Percentiles rank a stretch among this genome's conserved stretches.
These are phyloP conservation scores for Verticillium tricorpus DNA, from an alignment of 2,329 filamentous ascomycete species.

Conservation along the genomic window DNA sequence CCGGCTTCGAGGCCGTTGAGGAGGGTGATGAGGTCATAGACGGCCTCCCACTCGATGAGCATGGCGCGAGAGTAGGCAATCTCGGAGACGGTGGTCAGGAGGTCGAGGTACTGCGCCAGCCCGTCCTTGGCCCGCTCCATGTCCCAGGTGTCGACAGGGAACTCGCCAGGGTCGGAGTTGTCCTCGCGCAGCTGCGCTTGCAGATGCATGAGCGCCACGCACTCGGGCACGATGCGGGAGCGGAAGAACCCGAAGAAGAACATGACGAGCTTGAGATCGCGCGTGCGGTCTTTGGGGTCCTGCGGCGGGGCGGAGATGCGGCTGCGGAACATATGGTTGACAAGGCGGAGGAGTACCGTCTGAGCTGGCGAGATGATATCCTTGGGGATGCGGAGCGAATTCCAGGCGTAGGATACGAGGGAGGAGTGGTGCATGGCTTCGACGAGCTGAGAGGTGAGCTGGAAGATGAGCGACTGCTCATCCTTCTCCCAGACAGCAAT, in stretches of 20 bases:
- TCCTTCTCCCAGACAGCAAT: slow-evolving; percentile 96
- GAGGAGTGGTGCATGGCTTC: slow-evolving; percentile 87
- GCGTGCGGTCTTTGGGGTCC: slow-evolving; percentile 48
- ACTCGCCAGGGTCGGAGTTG: slow-evolving; percentile 74
- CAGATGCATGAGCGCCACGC: slow-evolving; percentile 87
- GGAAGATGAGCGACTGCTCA: slow-evolving; percentile 91
- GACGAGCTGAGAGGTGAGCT: slow-evolving; percentile 93
- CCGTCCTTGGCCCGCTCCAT: slow-evolving; percentile 97
- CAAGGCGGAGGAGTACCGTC: slow-evolving; percentile 83
- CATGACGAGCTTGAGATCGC: slow-evolving; percentile 64
- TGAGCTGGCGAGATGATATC: slow-evolving; percentile 96
- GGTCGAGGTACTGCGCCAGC: slow-evolving; percentile 89
- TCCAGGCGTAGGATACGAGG: slow-evolving; percentile 87
- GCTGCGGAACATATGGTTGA: slow-evolving; percentile 80
- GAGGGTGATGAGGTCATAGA: slow-evolving; percentile 82
- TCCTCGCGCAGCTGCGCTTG: slow-evolving; percentile 84
- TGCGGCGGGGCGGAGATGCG: slow-evolving; percentile 36
- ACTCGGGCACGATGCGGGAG: slow-evolving; percentile 88
- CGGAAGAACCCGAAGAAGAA: slow-evolving; percentile 93
- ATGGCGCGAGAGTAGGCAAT: slow-evolving; percentile 78
- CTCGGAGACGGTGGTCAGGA: slow-evolving; percentile 85
- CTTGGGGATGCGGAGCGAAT: slow-evolving; percentile 85
- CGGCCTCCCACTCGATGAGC: slow-evolving; percentile 86
- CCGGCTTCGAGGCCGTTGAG: slow-evolving; percentile 83
- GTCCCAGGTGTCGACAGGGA: slow-evolving; percentile 93